phyloP scores from a whole-genome alignment of 495 filamentous ascomycete genomes.

The Penicillium goetzii region DNA sequence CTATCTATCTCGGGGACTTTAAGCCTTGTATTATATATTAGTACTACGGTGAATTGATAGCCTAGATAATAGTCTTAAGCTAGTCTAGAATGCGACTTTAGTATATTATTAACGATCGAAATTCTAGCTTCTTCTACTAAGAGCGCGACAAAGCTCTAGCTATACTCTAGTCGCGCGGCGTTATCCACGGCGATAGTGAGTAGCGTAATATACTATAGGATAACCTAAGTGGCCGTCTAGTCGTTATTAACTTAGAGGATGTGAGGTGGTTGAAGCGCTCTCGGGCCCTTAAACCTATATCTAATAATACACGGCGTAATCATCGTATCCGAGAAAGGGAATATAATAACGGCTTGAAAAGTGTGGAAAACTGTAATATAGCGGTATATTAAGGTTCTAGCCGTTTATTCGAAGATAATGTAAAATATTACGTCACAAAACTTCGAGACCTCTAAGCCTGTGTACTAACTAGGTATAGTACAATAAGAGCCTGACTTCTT shows the following conservation, averaged over 20 bases:
- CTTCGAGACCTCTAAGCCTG: no score
- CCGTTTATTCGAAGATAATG: no score
- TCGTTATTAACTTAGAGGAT: conserved; percentile 30
- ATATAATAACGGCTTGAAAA: conserved; percentile 1
- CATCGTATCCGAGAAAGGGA: conserved; percentile 6
- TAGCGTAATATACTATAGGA: conserved; percentile 15
- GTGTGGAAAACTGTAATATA: neutral
- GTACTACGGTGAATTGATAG: conserved; percentile 35
- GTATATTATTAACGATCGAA: conserved; percentile 25
- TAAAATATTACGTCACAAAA: no score
- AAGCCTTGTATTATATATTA: conserved; percentile 28
- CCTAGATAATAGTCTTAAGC: conserved; percentile 32
- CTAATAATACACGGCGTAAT: conserved; percentile 13
- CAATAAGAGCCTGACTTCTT: neutral
- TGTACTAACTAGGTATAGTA: neutral
- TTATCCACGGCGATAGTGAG: conserved; percentile 24
- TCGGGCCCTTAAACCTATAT: conserved; percentile 6
- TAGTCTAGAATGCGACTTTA: conserved; percentile 32
- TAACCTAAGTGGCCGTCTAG: conserved; percentile 11
- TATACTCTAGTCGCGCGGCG: conserved; percentile 18
- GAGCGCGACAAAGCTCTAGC: conserved; percentile 21
- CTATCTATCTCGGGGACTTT: conserved; percentile 30
- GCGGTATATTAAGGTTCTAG: neutral
- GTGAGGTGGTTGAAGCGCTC: conserved; percentile 23
- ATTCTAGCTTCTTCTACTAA: conserved; percentile 22